Evolutionary conservation across 306 rosid genomes (phyloP), one percentile per base, ranked within the genome.

Genomic region (Cyclanthera cordifolia): DNA sequence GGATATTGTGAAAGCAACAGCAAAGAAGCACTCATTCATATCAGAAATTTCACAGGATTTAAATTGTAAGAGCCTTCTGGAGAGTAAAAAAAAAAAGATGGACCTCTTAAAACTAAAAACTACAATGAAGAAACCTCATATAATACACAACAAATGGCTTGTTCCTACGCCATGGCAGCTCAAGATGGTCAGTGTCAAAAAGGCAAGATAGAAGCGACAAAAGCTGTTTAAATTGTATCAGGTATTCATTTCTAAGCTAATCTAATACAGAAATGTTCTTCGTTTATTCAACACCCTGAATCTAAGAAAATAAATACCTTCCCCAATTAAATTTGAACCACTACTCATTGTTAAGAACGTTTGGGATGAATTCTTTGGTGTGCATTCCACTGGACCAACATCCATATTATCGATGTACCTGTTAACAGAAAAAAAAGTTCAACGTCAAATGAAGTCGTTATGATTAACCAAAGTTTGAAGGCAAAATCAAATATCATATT

Each of bases 381-480:
- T 4, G 83, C 55, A 74, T 88, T 94, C 99, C 97, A 88, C 53
- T 88, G 96, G 82, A 85, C 43, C 71, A 88, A 57, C 99, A 94
- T 94, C 99, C 99, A 94, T 24, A 86, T 8, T 55, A 94, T 85
- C 1, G 97, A 90, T 23, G 97, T 94, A 54, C 99, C 97, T 90
- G 78, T 64, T 24, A 45, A 71, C 69, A 77, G 64, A 23, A 37
- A 14, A 68, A 23, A 37, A 14, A 59, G 71, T 64, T 71, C 69
- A 39, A 21, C 50, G 37, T 51, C 14, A 63, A 63, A 20, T 41
- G 20, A 11, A 41, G 20, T 4, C 69, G 5, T 63, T 6, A 43
- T 45, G 53, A 12, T 21, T 63, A 63, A 37, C 45, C 51, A 63
- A 39, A 63, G 48, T 41, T 65, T 65, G 70, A 15, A 2, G 54